Conservation (phyloP, 768 basidiomycete genomes). For the Amanita pseudoporphyria region DNA sequence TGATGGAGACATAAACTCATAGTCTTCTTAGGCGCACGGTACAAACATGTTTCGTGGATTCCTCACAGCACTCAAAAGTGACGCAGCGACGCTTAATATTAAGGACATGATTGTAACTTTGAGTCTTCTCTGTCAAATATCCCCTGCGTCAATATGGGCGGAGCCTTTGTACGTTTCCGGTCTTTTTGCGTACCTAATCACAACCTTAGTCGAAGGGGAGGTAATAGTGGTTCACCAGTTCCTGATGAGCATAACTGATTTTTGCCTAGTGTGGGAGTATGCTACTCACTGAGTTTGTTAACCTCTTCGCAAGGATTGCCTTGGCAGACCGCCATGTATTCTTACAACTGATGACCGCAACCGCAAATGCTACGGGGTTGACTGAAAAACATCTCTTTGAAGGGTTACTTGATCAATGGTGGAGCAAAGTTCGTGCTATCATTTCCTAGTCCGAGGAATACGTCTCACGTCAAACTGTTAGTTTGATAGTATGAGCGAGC, state of each 20-base stretch:
- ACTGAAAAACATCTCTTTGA: conserved; percentile 54
- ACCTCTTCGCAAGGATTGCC: conserved; percentile 65
- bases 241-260: conserved; percentile 3
- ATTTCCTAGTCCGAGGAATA: neutral
- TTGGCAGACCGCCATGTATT: conserved; percentile 61
- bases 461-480: conserved; percentile 18
- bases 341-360: conserved; percentile 57
- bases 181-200: conserved; percentile 55
- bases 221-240: conserved; percentile 23
- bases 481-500: conserved; percentile 91
- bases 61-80: conserved; percentile 37
- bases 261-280: conserved; percentile 28
- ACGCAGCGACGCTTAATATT: conserved; percentile 42
- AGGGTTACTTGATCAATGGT: conserved; percentile 69
- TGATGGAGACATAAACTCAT: neutral
- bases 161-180: conserved; percentile 66
- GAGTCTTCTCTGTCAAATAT: conserved; percentile 50
- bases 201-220: conserved; percentile 55
- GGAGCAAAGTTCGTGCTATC: conserved; percentile 51
- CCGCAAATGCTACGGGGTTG: conserved; percentile 36
- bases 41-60: conserved; percentile 50
- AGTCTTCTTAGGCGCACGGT: conserved; percentile 35
- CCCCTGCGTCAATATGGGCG: conserved; percentile 60
- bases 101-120: conserved; percentile 55
- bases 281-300: conserved; percentile 59